Percentiles rank a stretch among this genome's conserved stretches.
Conservation (phyloP, 2,329 filamentous ascomycete species). For the Ceratocystis harringtonii region DNA sequence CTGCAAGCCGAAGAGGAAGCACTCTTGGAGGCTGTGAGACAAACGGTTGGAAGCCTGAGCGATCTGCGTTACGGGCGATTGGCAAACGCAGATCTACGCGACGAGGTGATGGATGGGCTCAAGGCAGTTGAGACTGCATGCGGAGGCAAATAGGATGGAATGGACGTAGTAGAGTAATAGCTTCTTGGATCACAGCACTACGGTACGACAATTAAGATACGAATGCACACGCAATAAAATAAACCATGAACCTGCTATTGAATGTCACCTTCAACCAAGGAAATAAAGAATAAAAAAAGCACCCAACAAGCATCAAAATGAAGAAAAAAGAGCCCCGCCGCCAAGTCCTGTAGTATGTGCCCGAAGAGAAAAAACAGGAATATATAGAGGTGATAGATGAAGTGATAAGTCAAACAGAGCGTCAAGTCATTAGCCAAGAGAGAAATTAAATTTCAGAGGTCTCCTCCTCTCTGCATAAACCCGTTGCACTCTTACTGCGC, state of each 20-base stretch:
- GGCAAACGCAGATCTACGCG: constrained; percentile 44
- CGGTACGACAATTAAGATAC: not conserved
- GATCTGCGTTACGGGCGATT: constrained; percentile 71
- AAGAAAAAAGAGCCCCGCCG: constrained; percentile 14
- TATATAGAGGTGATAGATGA: constrained; percentile 13
- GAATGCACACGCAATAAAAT: not conserved
- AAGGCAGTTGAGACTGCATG: constrained; percentile 31
- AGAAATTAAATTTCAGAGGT: not conserved
- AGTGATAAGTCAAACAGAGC: not conserved
- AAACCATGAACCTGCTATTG: constrained; percentile 1
- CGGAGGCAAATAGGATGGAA: constrained; percentile 3
- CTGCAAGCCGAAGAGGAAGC: constrained; percentile 49
- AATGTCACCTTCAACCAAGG: not conserved
- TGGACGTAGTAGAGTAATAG: not conserved
- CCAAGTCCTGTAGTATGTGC: constrained; percentile 18
- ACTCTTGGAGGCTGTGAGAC: constrained; percentile 45
- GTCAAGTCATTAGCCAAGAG: not conserved
- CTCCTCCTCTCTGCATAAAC: not conserved
- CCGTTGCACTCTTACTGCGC: not conserved
- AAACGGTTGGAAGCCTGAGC: constrained; percentile 58
- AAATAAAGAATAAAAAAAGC: not conserved
- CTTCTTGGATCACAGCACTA: not conserved
- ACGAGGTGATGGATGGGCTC: constrained; percentile 54
- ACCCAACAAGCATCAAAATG: constrained; percentile 12
- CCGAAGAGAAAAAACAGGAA: constrained; percentile 15